phyloP scores from a whole-genome alignment of 1,284 basidiomycete genomes.

The Trichosporon asahii region DNA sequence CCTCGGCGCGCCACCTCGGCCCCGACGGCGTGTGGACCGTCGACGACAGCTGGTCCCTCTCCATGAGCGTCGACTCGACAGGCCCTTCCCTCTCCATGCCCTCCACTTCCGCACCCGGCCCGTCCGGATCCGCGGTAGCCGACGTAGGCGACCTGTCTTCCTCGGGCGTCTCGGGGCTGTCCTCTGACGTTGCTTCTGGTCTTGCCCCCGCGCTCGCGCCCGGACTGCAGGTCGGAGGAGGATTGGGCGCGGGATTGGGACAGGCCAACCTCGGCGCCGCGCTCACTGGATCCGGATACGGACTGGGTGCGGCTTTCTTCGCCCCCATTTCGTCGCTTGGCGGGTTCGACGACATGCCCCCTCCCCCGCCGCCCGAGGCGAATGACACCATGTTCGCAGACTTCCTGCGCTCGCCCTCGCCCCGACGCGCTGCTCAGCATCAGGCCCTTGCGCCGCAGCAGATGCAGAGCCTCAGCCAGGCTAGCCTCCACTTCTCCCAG shows the following conservation, averaged over 20 bases:
- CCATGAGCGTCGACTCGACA: background rate
- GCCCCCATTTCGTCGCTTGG: background rate
- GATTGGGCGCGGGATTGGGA: background rate
- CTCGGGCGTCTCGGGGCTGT: background rate
- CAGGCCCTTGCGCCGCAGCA: background rate
- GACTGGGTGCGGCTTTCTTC: background rate
- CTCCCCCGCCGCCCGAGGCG: background rate
- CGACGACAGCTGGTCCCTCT: background rate
- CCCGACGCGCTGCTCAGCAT: background rate
- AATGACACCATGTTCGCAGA: background rate
- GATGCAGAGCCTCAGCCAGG: slow-evolving; percentile 4
- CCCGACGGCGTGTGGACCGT: slow-evolving; percentile 1
- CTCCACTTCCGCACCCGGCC: background rate
- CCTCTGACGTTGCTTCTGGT: background rate
- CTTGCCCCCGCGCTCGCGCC: background rate
- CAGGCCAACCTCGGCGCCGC: background rate
- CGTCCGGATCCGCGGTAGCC: background rate
- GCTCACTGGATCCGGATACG: background rate
- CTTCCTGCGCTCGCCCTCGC: slow-evolving; percentile 2
- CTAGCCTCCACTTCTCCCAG: slow-evolving; percentile 7
- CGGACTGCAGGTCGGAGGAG: background rate
- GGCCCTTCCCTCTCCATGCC: background rate
- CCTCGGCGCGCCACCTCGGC: background rate
- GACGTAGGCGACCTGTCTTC: background rate
- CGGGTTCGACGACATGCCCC: background rate